phyloP scores from a whole-genome alignment of 306 rosid species.

The Pyrus betulifolia region DNA sequence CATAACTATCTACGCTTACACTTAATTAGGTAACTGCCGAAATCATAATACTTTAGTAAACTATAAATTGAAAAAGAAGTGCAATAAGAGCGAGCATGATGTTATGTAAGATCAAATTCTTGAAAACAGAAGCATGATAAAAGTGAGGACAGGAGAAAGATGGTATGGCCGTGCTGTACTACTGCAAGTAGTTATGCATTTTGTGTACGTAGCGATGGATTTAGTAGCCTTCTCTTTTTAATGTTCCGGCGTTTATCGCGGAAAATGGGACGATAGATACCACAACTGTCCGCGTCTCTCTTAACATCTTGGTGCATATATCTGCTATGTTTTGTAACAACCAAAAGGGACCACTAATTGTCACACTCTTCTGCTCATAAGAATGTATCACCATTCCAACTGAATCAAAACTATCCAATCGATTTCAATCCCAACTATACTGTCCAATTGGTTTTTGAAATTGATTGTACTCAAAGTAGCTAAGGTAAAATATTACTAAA shows the following conservation, averaged over 20 bases:
- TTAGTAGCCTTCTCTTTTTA: conserved; percentile 5
- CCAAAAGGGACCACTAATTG: not conserved
- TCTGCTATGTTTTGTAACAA: not conserved
- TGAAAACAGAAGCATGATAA: not conserved
- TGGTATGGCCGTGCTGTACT: conserved; percentile 2
- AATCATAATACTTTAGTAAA: too few species aligned
- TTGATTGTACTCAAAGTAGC: not conserved
- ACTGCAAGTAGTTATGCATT: not conserved
- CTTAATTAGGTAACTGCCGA: not conserved
- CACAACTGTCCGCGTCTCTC: conserved; percentile 30
- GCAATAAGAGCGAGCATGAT: not conserved
- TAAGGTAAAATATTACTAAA: too few species aligned
- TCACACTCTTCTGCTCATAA: not conserved
- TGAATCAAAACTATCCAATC: not conserved
- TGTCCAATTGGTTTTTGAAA: not conserved
- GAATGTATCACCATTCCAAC: not conserved
- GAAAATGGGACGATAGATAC: conserved; percentile 17
- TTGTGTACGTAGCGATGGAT: conserved; percentile 30
- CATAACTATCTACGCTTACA: not conserved
- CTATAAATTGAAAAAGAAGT: not conserved
- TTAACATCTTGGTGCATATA: not conserved
- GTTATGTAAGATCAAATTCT: not conserved
- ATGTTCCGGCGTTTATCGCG: conserved; percentile 32
- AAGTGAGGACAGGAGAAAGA: not conserved
- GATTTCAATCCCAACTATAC: not conserved